phyloP scores from a whole-genome alignment of 306 rosid species.

The Citrullus mucosospermus region DNA sequence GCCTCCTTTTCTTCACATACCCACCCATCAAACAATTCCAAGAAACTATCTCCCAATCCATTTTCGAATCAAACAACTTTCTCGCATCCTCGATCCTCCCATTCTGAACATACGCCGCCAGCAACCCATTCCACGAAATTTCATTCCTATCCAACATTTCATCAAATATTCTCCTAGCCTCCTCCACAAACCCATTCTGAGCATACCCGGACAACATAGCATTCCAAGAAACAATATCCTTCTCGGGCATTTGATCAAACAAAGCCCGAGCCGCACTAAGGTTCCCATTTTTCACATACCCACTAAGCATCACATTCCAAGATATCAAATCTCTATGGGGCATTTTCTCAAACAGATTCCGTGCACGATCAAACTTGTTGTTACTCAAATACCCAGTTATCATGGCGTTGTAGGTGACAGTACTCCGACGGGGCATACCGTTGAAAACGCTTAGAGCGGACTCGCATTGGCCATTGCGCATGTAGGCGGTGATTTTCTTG shows the following conservation, averaged over 20 bases:
- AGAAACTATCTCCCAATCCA: constrained; percentile 57
- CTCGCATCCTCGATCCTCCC: constrained; percentile 51
- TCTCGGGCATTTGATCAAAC: constrained; percentile 56
- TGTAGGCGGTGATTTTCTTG: constrained; percentile 41
- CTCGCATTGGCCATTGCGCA: constrained; percentile 61
- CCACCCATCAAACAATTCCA: constrained; percentile 92
- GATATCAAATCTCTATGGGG: constrained; percentile 59
- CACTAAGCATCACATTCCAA: constrained; percentile 81
- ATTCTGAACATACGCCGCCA: constrained; percentile 64
- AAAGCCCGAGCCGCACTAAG: constrained; percentile 44
- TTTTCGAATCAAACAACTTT: constrained; percentile 38
- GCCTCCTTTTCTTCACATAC: constrained; percentile 34
- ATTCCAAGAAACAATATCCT: constrained; percentile 78
- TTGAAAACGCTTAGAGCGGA: constrained; percentile 47
- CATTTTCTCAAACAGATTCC: constrained; percentile 55
- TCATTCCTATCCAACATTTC: constrained; percentile 44
- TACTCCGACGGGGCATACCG: constrained; percentile 51
- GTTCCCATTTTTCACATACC: constrained; percentile 43
- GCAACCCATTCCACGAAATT: constrained; percentile 70
- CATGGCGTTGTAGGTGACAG: constrained; percentile 64
- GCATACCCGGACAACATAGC: constrained; percentile 75
- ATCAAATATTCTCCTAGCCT: constrained; percentile 50
- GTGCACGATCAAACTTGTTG: constrained; percentile 37
- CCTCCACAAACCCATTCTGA: constrained; percentile 55
- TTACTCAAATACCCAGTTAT: constrained; percentile 53